phyloP scores from a whole-genome alignment of 2,329 filamentous ascomycete species.

The Fusarium robinianum region DNA sequence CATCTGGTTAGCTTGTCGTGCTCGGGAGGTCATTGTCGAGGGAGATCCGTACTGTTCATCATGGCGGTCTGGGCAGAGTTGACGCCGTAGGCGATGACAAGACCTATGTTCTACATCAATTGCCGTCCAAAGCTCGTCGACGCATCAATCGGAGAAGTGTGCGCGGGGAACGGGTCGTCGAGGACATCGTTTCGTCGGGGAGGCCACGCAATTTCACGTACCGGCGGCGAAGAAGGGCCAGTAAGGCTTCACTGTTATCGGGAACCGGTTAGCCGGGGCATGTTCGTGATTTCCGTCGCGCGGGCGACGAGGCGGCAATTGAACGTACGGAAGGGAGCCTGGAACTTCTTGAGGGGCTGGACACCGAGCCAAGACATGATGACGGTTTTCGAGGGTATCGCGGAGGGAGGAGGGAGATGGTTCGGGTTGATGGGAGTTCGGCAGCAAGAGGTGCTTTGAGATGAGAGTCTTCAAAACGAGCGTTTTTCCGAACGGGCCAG shows the following conservation, averaged over 20 bases:
- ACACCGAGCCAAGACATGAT: slow-evolving; percentile 77
- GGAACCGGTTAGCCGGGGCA: slow-evolving; percentile 38
- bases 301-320: slow-evolving; percentile 40
- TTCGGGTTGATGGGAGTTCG: slow-evolving; percentile 43
- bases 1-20: slow-evolving; percentile 32
- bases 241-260: slow-evolving; percentile 77
- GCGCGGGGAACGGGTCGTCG: slow-evolving; percentile 12
- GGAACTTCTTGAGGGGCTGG: slow-evolving; percentile 75
- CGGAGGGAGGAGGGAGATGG: slow-evolving; percentile 42
- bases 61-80: slow-evolving; percentile 80
- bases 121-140: slow-evolving; percentile 22
- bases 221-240: slow-evolving; percentile 92
- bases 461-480: slow-evolving; percentile 46
- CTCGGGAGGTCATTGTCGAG: background rate
- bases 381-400: slow-evolving; percentile 49
- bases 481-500: slow-evolving; percentile 45
- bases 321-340: slow-evolving; percentile 74
- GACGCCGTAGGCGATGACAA: slow-evolving; percentile 88
- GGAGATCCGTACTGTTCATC: slow-evolving; percentile 67
- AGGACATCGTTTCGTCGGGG: slow-evolving; percentile 15
- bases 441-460: slow-evolving; percentile 37
- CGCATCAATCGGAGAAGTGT: slow-evolving; percentile 28
- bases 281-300: slow-evolving; percentile 22
- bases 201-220: slow-evolving; percentile 57
- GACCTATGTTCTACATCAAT: slow-evolving; percentile 57